Evolutionary conservation across 257 asterid species (phyloP), one percentile per base, ranked within the genome.

Genomic region (Thymus quinquecostatus): DNA sequence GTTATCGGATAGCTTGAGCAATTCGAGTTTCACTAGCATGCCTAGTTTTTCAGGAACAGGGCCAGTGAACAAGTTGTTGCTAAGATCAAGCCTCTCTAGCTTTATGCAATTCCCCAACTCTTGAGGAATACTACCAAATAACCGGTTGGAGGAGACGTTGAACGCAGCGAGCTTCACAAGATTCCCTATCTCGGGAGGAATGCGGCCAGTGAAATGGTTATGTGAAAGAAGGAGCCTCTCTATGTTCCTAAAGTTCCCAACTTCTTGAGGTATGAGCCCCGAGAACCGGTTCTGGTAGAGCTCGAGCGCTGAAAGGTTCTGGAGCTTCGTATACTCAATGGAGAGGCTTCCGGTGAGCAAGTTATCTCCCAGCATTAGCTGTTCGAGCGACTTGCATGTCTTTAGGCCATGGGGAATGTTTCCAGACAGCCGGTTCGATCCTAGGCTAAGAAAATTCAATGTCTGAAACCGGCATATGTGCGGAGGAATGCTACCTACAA

Each of bases 11-110:
- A 92, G 70, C 80, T 84, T 92, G 56, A 92, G 84, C 77, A 84
- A 63, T 71, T 92, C 98, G 61, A 92, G 80, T 68, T 92, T 92
- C 79, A 89, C 89, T 2, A 92, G 79, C 85, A 65, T 68, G 27
- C 98, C 98, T 10, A 92, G 77, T 47, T 83, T 74, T 10, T 80
- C 81, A 0, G 98, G 93, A 57, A 92, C 70, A n/a, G 73, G 62
- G 58, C 95, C 89, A 2, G 84, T 55, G 45, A 92, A 92, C 75
- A 48, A 73, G 43, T 92, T 92, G 32, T 83, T 77, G 62, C 98
- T 89, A 48, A 92, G 92, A 77, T 92, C 98, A 78, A 92, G 96
- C 80, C 96, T 76, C 66, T 92, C 96, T 45, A 92, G 94, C 83
- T 81, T 92, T 11, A 79, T 30, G 67, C 98, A 92, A 50, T 81